phyloP scores from a whole-genome alignment of 495 filamentous ascomycete genomes.

The Neurospora terricola region DNA sequence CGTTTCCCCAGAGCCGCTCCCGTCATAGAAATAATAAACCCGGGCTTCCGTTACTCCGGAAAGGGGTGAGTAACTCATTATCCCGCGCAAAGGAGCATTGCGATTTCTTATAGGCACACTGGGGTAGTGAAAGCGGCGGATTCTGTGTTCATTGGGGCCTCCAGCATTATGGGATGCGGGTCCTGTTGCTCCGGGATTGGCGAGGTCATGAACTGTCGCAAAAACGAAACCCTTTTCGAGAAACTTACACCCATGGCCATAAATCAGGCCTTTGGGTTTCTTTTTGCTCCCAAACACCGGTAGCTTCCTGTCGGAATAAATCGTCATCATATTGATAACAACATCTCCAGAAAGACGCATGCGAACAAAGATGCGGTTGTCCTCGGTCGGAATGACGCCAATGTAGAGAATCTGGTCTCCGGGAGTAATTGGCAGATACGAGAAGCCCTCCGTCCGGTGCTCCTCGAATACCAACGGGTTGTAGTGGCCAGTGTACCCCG shows the following conservation, averaged over 20 bases:
- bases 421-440: background rate
- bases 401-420: background rate
- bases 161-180: background rate
- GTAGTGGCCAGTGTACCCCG: background rate
- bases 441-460: background rate
- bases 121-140: background rate
- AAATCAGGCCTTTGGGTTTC: background rate
- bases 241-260: background rate
- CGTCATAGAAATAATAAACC: background rate
- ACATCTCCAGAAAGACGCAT: background rate
- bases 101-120: background rate
- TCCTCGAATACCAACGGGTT: background rate
- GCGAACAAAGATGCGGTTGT: background rate
- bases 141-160: background rate
- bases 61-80: background rate
- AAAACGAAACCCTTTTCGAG: background rate
- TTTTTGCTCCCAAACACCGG: background rate
- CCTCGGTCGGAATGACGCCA: background rate
- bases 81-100: background rate
- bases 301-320: background rate
- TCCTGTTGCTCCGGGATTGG: background rate
- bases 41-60: background rate
- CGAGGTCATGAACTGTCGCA: background rate
- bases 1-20: background rate
- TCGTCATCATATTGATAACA: background rate